Evolutionary conservation across 2,329 filamentous ascomycete genomes (phyloP), one percentile per base, ranked within the genome.

Genomic region (Blastomyces percursus): DNA sequence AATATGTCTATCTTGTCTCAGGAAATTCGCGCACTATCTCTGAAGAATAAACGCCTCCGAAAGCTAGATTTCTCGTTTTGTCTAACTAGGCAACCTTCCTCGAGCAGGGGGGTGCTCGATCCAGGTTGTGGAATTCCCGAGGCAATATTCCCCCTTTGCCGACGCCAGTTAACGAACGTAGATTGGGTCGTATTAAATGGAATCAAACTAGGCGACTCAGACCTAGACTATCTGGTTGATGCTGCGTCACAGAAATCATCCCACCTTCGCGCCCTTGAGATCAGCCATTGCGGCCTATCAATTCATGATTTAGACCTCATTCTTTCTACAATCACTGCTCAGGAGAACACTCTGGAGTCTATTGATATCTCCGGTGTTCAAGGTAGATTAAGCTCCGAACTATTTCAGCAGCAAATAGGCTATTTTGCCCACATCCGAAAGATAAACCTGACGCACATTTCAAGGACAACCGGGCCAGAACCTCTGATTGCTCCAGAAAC

Each of bases 121-220:
- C 79, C 82, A 6, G 86, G 86, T 0, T 88, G 86, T 69, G 86
- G 85, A 50, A 85, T 90, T 58, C 84, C 87, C 21, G 86, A 88
- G 70, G 87, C 86, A 2, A 77, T 90, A 5, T 85, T 87, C 67
- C 85, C 86, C 1, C 76, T 89, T 6, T 88, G 85, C 73, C 84
- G 84, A 65, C 81, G 83, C 64, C 82, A 87, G 67, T 79, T 85
- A 30, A 89, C 87, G 0, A 87, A 85, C 67, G 83, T 89, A 21
- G 85, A 88, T 70, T 90, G 87, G 86, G 82, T 90, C 61, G 80
- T 83, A 27, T 74, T 90, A 63, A 89, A 85, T 64, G 85, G 85
- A 14, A 86, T 89, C 64, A 81, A 83, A 64, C 80, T 90, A n/a
- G 86, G 85, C 50, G 87, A 90, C 61, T 84, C 84, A 0, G 87